Conservation (phyloP, 1,284 basidiomycete genomes). For the Rhodofomes roseus region DNA sequence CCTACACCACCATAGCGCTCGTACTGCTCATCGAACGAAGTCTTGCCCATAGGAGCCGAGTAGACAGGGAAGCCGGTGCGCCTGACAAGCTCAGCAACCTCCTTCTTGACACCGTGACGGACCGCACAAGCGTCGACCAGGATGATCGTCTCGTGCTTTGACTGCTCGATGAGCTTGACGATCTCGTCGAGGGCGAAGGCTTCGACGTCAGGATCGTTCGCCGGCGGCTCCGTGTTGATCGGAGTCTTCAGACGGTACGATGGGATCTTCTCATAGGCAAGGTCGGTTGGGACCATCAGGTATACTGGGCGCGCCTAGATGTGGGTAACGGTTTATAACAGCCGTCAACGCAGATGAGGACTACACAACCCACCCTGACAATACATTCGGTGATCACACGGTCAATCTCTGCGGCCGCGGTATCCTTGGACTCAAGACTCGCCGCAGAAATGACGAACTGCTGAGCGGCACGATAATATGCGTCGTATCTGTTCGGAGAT, state of each 20-base stretch:
- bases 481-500: conserved; percentile 53
- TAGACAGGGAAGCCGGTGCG: conserved; percentile 77
- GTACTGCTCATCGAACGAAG: conserved; percentile 74
- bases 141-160: conserved; percentile 66
- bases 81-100: conserved; percentile 67
- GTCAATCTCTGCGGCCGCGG: conserved; percentile 76
- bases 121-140: conserved; percentile 88
- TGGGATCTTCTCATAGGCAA: conserved; percentile 71
- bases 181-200: conserved; percentile 76
- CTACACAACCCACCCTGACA: conserved; percentile 39
- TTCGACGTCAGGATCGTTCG: conserved; percentile 60
- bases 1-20: conserved; percentile 83
- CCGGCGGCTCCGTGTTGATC: conserved; percentile 47
- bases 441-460: conserved; percentile 77
- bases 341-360: background rate
- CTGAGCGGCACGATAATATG: conserved; percentile 74
- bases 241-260: conserved; percentile 62
- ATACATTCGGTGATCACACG: conserved; percentile 76
- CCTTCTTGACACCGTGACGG: conserved; percentile 72
- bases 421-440: conserved; percentile 46
- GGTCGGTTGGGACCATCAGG: conserved; percentile 83
- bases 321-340: background rate
- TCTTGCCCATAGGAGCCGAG: conserved; percentile 88
- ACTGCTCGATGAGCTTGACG: conserved; percentile 56
- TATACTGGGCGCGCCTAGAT: conserved; percentile 82